Conservation (phyloP, 169 alveolate genomes). For the Sarcocystis neurona region DNA sequence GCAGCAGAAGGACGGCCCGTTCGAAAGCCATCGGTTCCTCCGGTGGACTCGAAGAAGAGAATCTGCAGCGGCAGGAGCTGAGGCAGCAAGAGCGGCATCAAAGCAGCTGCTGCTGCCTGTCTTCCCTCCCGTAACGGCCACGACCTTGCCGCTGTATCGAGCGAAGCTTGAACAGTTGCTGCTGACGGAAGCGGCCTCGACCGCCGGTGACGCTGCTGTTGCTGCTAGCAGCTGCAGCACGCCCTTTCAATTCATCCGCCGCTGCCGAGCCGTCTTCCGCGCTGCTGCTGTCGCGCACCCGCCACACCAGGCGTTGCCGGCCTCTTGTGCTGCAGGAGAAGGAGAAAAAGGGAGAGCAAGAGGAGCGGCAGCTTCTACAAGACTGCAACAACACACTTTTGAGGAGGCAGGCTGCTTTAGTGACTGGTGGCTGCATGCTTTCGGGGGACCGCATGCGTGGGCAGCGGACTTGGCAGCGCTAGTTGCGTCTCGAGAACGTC, state of each 20-base stretch:
- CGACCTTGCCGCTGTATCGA: conserved; percentile 10
- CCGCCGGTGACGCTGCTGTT: background rate
- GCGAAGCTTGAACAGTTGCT: background rate
- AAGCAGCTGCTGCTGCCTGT: background rate
- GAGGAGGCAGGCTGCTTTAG: too few relatives aligned
- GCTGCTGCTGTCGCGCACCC: background rate
- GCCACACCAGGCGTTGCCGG: too few relatives aligned
- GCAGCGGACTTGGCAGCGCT: background rate
- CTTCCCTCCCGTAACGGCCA: conserved; percentile 18
- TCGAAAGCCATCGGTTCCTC: conserved; percentile 16
- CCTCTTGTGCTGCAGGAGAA: too few relatives aligned
- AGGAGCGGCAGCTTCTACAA: too few relatives aligned
- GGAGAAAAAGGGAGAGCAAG: too few relatives aligned
- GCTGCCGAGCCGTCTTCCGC: conserved; percentile 8
- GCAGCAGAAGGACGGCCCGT: background rate
- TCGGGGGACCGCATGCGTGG: background rate
- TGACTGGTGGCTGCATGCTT: background rate
- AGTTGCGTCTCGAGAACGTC: background rate
- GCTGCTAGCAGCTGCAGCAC: background rate
- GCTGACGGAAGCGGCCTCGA: background rate
- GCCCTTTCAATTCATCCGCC: background rate
- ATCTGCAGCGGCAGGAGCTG: background rate
- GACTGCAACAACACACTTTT: too few relatives aligned
- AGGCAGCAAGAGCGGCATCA: background rate
- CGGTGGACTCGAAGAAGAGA: background rate